A percentile compares a stretch with the other conserved stretches of the same genome.
phyloP scores from a whole-genome alignment of 2,329 filamentous ascomycete species.

The Neodidymelliopsis sp. region DNA sequence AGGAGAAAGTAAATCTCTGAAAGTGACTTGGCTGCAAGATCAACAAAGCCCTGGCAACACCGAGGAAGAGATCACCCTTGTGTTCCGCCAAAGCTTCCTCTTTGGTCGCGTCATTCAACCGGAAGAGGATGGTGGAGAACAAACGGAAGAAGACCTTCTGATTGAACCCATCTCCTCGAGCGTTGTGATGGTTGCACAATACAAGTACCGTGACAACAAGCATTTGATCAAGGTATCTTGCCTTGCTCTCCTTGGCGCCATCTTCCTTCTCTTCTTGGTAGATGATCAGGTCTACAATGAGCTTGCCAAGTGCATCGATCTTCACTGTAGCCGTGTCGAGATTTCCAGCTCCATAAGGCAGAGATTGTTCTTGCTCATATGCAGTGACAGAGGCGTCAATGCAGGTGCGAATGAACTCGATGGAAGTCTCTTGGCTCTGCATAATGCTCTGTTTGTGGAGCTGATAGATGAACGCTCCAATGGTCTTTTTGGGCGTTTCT shows the following conservation, averaged over 20 bases:
- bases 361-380: slow-evolving; percentile 75
- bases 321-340: slow-evolving; percentile 67
- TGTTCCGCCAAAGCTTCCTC: slow-evolving; percentile 56
- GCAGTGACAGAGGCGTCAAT: slow-evolving; percentile 80
- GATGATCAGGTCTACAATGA: slow-evolving; percentile 78
- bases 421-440: slow-evolving; percentile 76
- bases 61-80: slow-evolving; percentile 73
- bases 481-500: slow-evolving; percentile 75
- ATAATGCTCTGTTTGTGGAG: slow-evolving; percentile 78
- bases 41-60: slow-evolving; percentile 74
- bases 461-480: slow-evolving; percentile 82
- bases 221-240: slow-evolving; percentile 77
- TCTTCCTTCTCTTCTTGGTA: slow-evolving; percentile 69
- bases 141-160: slow-evolving; percentile 91
- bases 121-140: slow-evolving; percentile 82
- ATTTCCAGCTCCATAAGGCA: slow-evolving; percentile 63
- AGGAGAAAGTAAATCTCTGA: slow-evolving; percentile 84
- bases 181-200: slow-evolving; percentile 84
- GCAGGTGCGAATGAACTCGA: slow-evolving; percentile 79
- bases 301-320: slow-evolving; percentile 81
- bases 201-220: slow-evolving; percentile 80
- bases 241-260: slow-evolving; percentile 68
- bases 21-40: slow-evolving; percentile 78
- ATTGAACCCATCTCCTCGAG: slow-evolving; percentile 81
- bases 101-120: slow-evolving; percentile 69